Evolutionary conservation across 2,329 filamentous ascomycete species (phyloP).

Genomic region (Sclerotinia trifoliorum): DNA sequence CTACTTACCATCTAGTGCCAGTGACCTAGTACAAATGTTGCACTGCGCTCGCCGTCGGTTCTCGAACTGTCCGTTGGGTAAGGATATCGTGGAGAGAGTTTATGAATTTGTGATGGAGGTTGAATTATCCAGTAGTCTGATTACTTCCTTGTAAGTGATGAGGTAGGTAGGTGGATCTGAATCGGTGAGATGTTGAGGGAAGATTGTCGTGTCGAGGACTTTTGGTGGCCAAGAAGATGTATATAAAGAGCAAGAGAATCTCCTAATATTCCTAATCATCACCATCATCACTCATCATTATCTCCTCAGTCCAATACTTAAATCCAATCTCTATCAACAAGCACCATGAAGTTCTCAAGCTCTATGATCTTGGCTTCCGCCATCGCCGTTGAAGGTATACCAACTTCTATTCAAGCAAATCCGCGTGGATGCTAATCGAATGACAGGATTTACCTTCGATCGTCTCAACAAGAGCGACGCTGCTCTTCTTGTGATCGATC

Average conservation of each 20-base stretch:
- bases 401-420: slow-evolving; percentile 4
- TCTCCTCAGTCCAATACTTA: not conserved
- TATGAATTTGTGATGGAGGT: not conserved
- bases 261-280: not conserved
- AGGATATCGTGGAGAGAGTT: not conserved
- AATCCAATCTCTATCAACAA: not conserved
- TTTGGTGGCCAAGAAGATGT: not conserved
- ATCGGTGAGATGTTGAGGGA: not conserved
- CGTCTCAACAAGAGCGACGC: slow-evolving; percentile 42
- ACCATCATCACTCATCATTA: not conserved
- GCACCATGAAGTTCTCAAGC: slow-evolving; percentile 35
- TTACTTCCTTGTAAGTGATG: not conserved
- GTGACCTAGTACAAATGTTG: not conserved
- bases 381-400: slow-evolving; percentile 28
- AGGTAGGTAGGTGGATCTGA: not conserved
- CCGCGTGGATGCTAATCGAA: not conserved
- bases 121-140: not conserved
- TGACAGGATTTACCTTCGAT: slow-evolving; percentile 35
- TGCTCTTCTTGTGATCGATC: slow-evolving; percentile 58
- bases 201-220: not conserved
- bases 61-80: not conserved
- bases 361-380: slow-evolving; percentile 24
- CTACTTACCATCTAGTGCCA: not conserved
- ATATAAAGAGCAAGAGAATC: slow-evolving; percentile 12
- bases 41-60: not conserved